A percentile compares a stretch with the other conserved stretches of the same genome.
These are phyloP conservation scores for Cercospora zeina DNA, from an alignment of 2,329 filamentous ascomycete genomes.

Conservation along the genomic window DNA sequence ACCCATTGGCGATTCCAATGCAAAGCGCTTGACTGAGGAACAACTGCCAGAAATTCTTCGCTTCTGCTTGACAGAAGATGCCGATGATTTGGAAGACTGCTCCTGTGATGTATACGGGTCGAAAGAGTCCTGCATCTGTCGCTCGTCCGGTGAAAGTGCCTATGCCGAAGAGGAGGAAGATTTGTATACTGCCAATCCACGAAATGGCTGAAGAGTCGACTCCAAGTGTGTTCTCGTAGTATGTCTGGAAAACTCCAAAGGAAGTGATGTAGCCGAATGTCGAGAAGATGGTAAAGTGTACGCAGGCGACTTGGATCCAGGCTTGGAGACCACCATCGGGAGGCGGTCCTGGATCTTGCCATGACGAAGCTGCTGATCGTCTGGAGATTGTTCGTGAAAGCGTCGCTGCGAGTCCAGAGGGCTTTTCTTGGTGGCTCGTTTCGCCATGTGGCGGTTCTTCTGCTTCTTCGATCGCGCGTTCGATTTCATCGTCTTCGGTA, in stretches of 20 bases:
- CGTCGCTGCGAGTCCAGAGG: slow-evolving; percentile 11
- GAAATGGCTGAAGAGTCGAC: slow-evolving; percentile 50
- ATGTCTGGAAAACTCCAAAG: slow-evolving; percentile 49
- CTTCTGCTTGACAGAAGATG: slow-evolving; percentile 56
- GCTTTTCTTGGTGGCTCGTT: slow-evolving; percentile 6
- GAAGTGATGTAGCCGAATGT: slow-evolving; percentile 37
- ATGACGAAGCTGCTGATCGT: slow-evolving; percentile 33
- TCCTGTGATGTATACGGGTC: slow-evolving; percentile 48
- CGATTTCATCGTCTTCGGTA: slow-evolving; percentile 28
- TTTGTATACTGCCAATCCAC: slow-evolving; percentile 56
- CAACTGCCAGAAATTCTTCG: slow-evolving; percentile 54
- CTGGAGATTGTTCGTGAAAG: slow-evolving; percentile 32
- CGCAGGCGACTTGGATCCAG: slow-evolving; percentile 38
- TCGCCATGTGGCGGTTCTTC: slow-evolving; percentile 18
- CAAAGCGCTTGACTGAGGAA: slow-evolving; percentile 56
- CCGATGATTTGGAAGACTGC: slow-evolving; percentile 51
- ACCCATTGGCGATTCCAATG: slow-evolving; percentile 59
- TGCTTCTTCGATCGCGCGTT: slow-evolving; percentile 26
- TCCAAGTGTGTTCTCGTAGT: slow-evolving; percentile 45
- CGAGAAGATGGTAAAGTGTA: slow-evolving; percentile 39
- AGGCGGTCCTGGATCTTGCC: slow-evolving; percentile 42
- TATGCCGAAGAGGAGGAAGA: slow-evolving; percentile 55
- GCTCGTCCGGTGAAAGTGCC: slow-evolving; percentile 55
- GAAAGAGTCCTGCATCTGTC: slow-evolving; percentile 55
- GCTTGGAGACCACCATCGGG: slow-evolving; percentile 46